Percentiles rank a stretch among this genome's conserved stretches.
Conservation (phyloP, 2,329 filamentous ascomycete species). For the Colletotrichum endophyticum region DNA sequence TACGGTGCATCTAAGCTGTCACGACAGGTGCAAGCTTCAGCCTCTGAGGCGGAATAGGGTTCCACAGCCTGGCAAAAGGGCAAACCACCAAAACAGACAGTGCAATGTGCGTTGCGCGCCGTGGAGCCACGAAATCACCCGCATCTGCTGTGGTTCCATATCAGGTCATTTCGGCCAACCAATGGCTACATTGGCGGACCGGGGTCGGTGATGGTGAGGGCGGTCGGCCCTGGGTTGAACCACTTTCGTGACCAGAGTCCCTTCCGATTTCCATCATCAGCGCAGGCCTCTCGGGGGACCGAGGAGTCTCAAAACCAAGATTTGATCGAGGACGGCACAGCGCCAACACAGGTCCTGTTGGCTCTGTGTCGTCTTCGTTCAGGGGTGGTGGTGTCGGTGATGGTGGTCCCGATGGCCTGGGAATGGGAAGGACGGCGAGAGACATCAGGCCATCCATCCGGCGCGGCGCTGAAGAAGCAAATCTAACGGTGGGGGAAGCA, state of each 20-base stretch:
- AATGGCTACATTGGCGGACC: conserved; percentile 12
- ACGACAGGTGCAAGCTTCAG: neutral
- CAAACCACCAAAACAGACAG: neutral
- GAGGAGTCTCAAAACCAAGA: neutral
- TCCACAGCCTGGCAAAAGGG: neutral
- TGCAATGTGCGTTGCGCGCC: neutral
- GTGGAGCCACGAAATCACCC: conserved; percentile 7
- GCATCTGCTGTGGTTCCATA: conserved; percentile 7
- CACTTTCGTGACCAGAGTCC: neutral
- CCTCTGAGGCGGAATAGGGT: neutral
- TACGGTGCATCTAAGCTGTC: no score
- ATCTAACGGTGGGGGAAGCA: neutral
- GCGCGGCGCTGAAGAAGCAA: neutral
- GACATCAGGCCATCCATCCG: conserved; percentile 2
- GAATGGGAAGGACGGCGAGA: neutral
- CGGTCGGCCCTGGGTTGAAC: neutral
- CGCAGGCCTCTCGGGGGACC: neutral
- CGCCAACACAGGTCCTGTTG: neutral
- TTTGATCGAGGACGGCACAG: neutral
- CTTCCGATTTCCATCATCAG: neutral
- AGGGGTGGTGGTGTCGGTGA: neutral
- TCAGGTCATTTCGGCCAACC: conserved; percentile 14
- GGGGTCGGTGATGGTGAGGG: neutral
- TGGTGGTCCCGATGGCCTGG: neutral
- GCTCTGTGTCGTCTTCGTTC: neutral